Percentiles rank a stretch among this genome's conserved stretches.
Evolutionary conservation across 2,329 filamentous ascomycete species (phyloP).

Genomic region (Ophiostoma himal-ulmi): DNA sequence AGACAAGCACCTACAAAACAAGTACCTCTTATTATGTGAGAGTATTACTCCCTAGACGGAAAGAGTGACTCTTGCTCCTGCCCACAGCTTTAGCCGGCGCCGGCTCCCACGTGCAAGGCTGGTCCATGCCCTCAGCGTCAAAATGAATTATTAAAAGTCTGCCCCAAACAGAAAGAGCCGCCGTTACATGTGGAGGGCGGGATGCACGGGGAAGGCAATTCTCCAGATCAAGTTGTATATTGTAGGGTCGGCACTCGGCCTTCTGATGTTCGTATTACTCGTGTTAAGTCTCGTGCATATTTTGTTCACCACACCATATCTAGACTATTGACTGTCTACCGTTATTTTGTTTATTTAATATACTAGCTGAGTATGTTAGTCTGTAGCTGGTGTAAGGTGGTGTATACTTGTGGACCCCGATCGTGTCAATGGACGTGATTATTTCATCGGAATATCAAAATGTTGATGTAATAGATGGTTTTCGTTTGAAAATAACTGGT

Average conservation of each 20-base stretch:
- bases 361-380: background rate
- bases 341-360: background rate
- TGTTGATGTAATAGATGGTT: too few species aligned
- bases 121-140: background rate
- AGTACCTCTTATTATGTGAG: background rate
- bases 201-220: background rate
- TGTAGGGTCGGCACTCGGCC: background rate
- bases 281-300: background rate
- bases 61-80: background rate
- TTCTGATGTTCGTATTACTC: background rate
- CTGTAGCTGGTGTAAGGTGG: background rate
- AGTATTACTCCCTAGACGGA: background rate
- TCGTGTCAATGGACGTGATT: background rate
- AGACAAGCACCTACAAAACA: background rate
- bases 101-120: constrained; percentile 8
- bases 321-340: background rate
- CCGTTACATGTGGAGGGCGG: background rate
- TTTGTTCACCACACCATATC: background rate
- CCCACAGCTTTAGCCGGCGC: background rate
- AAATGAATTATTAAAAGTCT: background rate
- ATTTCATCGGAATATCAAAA: background rate
- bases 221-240: background rate
- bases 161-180: constrained; percentile 5
- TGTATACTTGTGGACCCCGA: background rate
- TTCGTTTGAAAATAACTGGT: background rate